These are phyloP conservation scores for Trametes punicea DNA, from an alignment of 768 basidiomycete genomes.

Conservation along the genomic window DNA sequence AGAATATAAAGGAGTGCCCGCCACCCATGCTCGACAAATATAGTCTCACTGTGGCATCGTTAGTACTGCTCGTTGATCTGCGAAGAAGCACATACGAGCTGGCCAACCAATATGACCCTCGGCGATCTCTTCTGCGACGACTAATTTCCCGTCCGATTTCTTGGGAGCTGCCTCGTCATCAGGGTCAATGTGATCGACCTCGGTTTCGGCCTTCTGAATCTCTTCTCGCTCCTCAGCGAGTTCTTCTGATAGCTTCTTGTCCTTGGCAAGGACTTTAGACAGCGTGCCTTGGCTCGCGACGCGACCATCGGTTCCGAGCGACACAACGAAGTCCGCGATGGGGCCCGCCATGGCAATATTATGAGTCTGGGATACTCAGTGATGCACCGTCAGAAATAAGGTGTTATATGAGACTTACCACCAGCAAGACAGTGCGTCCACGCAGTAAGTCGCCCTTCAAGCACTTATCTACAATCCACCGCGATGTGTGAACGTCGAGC, in stretches of 20 bases:
- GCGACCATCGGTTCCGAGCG: slow-evolving; percentile 50
- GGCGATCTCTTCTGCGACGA: slow-evolving; percentile 36
- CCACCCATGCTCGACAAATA: slow-evolving; percentile 31
- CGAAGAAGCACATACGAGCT: slow-evolving; percentile 26
- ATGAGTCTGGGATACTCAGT: slow-evolving; percentile 36
- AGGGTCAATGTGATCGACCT: slow-evolving; percentile 19
- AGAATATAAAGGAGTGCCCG: slow-evolving; percentile 25
- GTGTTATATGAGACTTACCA: slow-evolving; percentile 33
- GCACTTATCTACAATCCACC: slow-evolving; percentile 47
- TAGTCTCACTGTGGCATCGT: slow-evolving; percentile 27
- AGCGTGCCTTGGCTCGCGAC: slow-evolving; percentile 46
- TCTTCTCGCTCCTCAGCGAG: slow-evolving; percentile 24
- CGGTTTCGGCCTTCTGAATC: slow-evolving; percentile 23
- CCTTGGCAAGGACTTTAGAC: slow-evolving; percentile 41
- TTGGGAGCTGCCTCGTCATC: slow-evolving; percentile 5
- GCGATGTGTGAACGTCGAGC: slow-evolving; percentile 49
- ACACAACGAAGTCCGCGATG: slow-evolving; percentile 53
- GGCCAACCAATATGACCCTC: slow-evolving; percentile 36
- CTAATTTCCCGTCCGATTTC: slow-evolving; percentile 31
- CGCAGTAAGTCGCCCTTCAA: slow-evolving; percentile 43
- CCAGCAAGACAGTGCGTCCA: slow-evolving; percentile 48
- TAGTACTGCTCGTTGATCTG: not conserved
- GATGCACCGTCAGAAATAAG: not conserved
- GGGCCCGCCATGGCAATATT: slow-evolving; percentile 49
- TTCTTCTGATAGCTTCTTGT: slow-evolving; percentile 33